These are phyloP conservation scores for Malania oleifera DNA, from an alignment of 164 flowering plant species.

Conservation along the genomic window DNA sequence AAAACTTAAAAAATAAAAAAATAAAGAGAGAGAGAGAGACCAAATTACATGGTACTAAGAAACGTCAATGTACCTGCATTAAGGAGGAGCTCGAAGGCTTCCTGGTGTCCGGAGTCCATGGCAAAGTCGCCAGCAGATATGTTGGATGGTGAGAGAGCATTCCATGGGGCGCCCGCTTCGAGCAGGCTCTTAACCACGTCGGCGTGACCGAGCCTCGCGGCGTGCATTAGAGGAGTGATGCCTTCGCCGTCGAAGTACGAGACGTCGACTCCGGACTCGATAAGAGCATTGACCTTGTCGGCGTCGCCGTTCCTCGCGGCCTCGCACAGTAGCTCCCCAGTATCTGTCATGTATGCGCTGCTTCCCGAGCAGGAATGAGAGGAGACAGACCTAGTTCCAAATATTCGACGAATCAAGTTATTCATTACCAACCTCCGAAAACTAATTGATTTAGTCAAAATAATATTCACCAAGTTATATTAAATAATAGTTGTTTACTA, in stretches of 20 bases:
- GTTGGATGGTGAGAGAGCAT: constrained; percentile 76
- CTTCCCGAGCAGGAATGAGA: too few species aligned
- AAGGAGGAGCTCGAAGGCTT: constrained; percentile 75
- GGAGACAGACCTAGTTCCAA: too few species aligned
- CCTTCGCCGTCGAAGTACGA: constrained; percentile 72
- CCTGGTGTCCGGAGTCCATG: constrained; percentile 81
- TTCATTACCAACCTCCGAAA: too few species aligned
- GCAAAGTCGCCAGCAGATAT: constrained; percentile 93
- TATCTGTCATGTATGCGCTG: constrained; percentile 17
- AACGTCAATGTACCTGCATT: constrained; percentile 55
- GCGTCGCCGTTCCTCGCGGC: constrained; percentile 63
- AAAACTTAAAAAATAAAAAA: too few species aligned
- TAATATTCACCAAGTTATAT: too few species aligned
- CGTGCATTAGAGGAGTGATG: constrained; percentile 87
- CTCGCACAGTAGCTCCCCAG: constrained; percentile 47
- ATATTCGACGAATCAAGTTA: too few species aligned
- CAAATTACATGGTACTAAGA: not conserved
- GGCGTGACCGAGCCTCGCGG: constrained; percentile 71
- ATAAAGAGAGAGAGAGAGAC: too few species aligned
- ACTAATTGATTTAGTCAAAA: too few species aligned
- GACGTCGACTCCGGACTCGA: constrained; percentile 60
- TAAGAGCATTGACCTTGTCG: constrained; percentile 31
- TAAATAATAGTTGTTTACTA: too few species aligned
- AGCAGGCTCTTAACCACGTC: constrained; percentile 45
- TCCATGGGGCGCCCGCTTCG: constrained; percentile 93